Evolutionary conservation across 2,329 filamentous ascomycete species (phyloP).

Genomic region (Aureobasidium uvarum): DNA sequence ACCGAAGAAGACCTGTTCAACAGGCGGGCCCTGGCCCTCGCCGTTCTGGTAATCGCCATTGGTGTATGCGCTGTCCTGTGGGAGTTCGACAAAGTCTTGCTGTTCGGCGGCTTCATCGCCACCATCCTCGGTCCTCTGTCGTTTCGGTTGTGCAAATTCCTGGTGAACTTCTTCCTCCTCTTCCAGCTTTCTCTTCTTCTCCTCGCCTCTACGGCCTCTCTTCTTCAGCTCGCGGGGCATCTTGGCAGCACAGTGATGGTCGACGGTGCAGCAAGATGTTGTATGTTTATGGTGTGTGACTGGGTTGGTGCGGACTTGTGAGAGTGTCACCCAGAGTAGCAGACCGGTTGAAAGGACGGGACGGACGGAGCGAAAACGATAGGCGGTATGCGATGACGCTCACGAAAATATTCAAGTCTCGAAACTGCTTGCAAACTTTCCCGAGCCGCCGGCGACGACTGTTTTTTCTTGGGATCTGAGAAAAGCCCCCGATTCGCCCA

Average conservation of each 20-base stretch:
- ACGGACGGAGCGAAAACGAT: background rate
- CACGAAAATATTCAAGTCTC: background rate
- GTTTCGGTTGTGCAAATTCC: conserved; percentile 41
- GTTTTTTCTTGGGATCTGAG: background rate
- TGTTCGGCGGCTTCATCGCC: conserved; percentile 43
- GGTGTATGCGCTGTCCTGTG: conserved; percentile 33
- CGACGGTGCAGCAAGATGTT: background rate
- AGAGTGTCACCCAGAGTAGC: background rate
- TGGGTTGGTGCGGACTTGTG: too few relatives aligned
- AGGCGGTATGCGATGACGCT: conserved; percentile 6
- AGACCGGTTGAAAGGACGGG: background rate
- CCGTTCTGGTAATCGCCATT: conserved; percentile 37
- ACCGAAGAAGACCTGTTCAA: conserved; percentile 80
- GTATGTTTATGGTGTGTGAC: background rate
- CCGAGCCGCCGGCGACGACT: background rate
- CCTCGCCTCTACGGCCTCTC: conserved; percentile 55
- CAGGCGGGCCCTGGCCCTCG: conserved; percentile 38
- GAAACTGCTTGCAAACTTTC: conserved; percentile 2
- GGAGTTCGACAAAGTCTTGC: conserved; percentile 32
- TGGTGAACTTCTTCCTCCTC: conserved; percentile 38
- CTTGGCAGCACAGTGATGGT: conserved; percentile 4
- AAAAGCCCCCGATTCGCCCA: background rate
- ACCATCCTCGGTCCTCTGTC: conserved; percentile 37
- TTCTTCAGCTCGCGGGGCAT: conserved; percentile 63
- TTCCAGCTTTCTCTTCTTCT: conserved; percentile 53